Base-by-base conservation (phyloP, 2,329 filamentous ascomycete genomes). In the Cladophialophora chaetospira region DNA sequence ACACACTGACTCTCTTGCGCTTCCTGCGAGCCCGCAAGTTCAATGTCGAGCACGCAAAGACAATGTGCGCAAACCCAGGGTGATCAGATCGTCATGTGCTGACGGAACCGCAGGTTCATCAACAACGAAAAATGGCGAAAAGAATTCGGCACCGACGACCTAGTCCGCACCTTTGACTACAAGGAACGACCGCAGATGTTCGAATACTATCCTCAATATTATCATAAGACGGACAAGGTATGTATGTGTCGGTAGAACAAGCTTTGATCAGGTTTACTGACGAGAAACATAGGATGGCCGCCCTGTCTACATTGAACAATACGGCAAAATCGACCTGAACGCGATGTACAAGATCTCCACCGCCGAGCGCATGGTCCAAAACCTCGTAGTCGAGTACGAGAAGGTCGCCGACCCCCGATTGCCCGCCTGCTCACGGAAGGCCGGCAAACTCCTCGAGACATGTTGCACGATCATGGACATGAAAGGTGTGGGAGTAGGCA, bases 391-490 rank as follows among this genome's bases (percentile, higher is more conserved):
- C 73, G 94, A 99, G 79, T 99, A 99, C 79, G 94, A 99, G 81
- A 96, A 93, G 75, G 83, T 97, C 66, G 83, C 90, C 65, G 93
- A 97, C 75, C 92, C 92, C 11, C 89, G 94, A 65, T 84, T 99
- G 55, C 94, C 94, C 50, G 93, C 94, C 66, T 97, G 91, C 82
- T 96, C 91, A 55, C 91, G 93, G 75, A 96, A 96, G 78, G 81
- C 87, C 21, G 91, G 89, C 68, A 84, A 88, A 70, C 86, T 99
- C 56, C 87, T 97, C 69, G 94, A 99, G 81, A 99, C 94, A 21
- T 97, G 91, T 80, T 97, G 94, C 86, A 93, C 89, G 63, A 91
- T 99, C 77, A 94, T 97, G 88, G 94, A 99, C 76, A 83, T 97
- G 73, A 96, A 96, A 80, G 92, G 92, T 61, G 92, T 99, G 21